phyloP scores from a whole-genome alignment of 352 stramenopile genomes.

The Phytopythium ostracodes region DNA sequence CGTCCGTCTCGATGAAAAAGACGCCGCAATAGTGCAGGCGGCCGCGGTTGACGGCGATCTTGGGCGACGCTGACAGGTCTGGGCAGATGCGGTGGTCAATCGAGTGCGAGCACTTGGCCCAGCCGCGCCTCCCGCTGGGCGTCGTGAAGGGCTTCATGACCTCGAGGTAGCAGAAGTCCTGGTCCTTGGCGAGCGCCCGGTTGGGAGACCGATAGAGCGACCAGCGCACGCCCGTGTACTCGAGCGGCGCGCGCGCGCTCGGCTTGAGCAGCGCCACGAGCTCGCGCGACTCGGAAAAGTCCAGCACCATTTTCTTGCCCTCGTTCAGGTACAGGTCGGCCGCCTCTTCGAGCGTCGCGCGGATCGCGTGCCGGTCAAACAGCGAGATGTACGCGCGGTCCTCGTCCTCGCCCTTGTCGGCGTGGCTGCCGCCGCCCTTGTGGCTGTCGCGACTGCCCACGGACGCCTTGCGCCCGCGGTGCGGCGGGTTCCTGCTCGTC shows the following conservation, averaged over 20 bases:
- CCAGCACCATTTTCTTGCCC: conserved; percentile 64
- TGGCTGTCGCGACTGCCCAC: background rate
- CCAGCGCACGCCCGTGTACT: conserved; percentile 66
- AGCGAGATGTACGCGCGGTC: conserved; percentile 44
- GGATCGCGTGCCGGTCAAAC: conserved; percentile 52
- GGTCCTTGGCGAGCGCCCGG: conserved; percentile 44
- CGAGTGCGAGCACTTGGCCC: conserved; percentile 67
- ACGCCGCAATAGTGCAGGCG: conserved; percentile 60
- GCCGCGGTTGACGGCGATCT: conserved; percentile 38
- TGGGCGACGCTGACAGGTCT: conserved; percentile 28
- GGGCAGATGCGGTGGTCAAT: conserved; percentile 62
- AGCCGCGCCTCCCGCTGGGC: conserved; percentile 49
- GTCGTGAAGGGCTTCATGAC: conserved; percentile 65
- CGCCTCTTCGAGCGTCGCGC: conserved; percentile 61
- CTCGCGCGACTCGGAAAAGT: conserved; percentile 66
- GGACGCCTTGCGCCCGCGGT: background rate
- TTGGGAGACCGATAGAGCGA: conserved; percentile 61
- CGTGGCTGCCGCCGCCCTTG: background rate
- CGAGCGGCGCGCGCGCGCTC: conserved; percentile 28
- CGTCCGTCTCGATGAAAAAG: conserved; percentile 62
- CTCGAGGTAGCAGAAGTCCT: conserved; percentile 78
- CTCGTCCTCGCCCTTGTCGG: conserved; percentile 1
- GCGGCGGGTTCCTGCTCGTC: background rate
- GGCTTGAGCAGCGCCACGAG: conserved; percentile 42
- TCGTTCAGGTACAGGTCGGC: conserved; percentile 60